Base-by-base conservation (phyloP, 371 early-diverging fungal species). In the Chytridiales sp. region DNA sequence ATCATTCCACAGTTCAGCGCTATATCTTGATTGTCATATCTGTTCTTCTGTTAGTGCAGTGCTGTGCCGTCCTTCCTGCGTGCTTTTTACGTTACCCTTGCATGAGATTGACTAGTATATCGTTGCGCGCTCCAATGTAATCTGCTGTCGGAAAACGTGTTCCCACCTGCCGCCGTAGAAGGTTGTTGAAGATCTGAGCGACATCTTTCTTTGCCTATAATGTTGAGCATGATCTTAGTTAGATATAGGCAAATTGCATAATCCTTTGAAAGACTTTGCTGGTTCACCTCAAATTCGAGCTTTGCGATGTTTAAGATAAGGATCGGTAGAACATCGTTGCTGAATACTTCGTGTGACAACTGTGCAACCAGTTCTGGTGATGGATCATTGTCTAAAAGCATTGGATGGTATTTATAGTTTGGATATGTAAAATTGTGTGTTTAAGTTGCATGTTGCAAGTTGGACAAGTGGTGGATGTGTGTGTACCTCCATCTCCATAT, bases 1-100 rank as follows among this genome's bases (percentile, higher is more conserved):
- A 97, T 94, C 82, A 95, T 89, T 52, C 98, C 98, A 63, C 97
- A 97, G 67, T 93, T 94, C 35, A 97, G 79, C 22, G 98, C 94
- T 47, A 95, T 90, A 48, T 97, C 97, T 34, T 88, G 95, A 58
- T 88, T 91, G 61, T 93, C 92, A 73, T 98, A 94, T 36, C 91
- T 89, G 64, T 17, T 43, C 8, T 5, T 1, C 8, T 11, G 24
- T 0, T 0, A 27, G 38, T 56, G 26, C 24, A 62, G 24, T 57
- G n/a, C n/a, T n/a, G n/a, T n/a, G n/a, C n/a, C n/a, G n/a, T n/a
- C n/a, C n/a, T n/a, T n/a, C n/a, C n/a, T n/a, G n/a, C n/a, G n/a
- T 44, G 29, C 42, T 39, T 5, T n/a, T 44, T n/a, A n/a, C 41
- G 55, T 57, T 81, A 94, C 85, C 95, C 96, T 47, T 80, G 76